Conservation (phyloP, 2,329 filamentous ascomycete genomes). For the Coccinonectria pachysandricola region DNA sequence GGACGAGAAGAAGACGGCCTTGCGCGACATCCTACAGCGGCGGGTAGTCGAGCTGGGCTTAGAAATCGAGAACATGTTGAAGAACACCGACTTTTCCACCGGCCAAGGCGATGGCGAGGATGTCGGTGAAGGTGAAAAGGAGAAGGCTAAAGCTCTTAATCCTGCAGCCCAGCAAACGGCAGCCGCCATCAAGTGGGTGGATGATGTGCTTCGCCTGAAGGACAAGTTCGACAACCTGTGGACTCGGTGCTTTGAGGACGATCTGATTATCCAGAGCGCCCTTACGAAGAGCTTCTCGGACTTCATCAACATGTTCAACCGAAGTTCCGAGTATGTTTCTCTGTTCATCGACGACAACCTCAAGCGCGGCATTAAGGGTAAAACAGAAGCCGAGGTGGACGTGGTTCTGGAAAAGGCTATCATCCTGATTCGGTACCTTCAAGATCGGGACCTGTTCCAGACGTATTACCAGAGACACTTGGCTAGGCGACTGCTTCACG, state of each 20-base stretch:
- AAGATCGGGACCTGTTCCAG: constrained; percentile 91
- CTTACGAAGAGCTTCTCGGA: constrained; percentile 81
- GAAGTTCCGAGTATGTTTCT: constrained; percentile 86
- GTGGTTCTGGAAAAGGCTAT: constrained; percentile 80
- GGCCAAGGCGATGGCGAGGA: constrained; percentile 35
- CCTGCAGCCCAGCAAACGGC: constrained; percentile 68
- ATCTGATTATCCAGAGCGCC: constrained; percentile 69
- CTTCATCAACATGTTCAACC: constrained; percentile 83
- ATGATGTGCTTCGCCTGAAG: constrained; percentile 77
- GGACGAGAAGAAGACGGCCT: constrained; percentile 58
- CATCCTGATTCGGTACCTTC: constrained; percentile 73
- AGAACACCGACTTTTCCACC: constrained; percentile 43
- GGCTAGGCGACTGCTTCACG: constrained; percentile 74
- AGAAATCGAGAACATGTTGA: constrained; percentile 65
- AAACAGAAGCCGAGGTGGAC: constrained; percentile 82
- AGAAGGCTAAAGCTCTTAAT: constrained; percentile 26
- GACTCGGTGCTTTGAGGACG: constrained; percentile 59
- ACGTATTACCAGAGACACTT: constrained; percentile 97
- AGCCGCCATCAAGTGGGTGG: constrained; percentile 89
- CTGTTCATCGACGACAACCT: constrained; percentile 95
- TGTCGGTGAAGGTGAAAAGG: constrained; percentile 32
- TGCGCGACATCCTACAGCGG: constrained; percentile 61
- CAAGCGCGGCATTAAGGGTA: constrained; percentile 86
- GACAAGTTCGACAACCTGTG: constrained; percentile 81
- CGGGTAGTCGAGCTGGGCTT: constrained; percentile 70